Evolutionary conservation across 2,329 filamentous ascomycete genomes (phyloP).

Genomic region (Pleoardoris graminearum): DNA sequence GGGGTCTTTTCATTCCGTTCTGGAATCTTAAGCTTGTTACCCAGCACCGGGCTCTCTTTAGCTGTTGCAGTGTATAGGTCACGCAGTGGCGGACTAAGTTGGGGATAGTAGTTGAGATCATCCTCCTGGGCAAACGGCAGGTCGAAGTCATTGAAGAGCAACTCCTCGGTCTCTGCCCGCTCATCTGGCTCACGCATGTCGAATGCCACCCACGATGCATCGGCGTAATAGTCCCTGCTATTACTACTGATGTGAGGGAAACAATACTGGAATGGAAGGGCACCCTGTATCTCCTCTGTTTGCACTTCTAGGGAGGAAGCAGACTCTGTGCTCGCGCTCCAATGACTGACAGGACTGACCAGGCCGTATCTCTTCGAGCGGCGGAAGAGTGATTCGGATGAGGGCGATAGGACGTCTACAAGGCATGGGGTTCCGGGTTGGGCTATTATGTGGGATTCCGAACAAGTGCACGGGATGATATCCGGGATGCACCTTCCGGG

Average conservation of each 20-base stretch:
- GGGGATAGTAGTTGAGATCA: conserved; percentile 20
- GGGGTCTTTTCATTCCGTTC: background rate
- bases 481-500: background rate
- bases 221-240: conserved; percentile 12
- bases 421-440: conserved; percentile 2
- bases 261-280: conserved; percentile 15
- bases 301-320: background rate
- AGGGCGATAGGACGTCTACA: background rate
- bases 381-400: background rate
- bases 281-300: background rate
- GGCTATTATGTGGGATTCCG: conserved; percentile 1
- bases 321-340: background rate
- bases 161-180: background rate
- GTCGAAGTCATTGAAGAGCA: conserved; percentile 3
- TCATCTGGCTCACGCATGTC: background rate
- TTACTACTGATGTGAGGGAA: conserved; percentile 15
- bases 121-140: conserved; percentile 17
- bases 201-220: conserved; percentile 3
- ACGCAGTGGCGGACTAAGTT: background rate
- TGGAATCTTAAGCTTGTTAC: background rate
- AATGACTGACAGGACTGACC: background rate
- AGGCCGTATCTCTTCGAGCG: background rate
- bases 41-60: background rate
- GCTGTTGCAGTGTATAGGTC: background rate
- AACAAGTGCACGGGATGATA: conserved; percentile 9